Conservation (phyloP, 179 eudicot species). For the Silene coronaria region DNA sequence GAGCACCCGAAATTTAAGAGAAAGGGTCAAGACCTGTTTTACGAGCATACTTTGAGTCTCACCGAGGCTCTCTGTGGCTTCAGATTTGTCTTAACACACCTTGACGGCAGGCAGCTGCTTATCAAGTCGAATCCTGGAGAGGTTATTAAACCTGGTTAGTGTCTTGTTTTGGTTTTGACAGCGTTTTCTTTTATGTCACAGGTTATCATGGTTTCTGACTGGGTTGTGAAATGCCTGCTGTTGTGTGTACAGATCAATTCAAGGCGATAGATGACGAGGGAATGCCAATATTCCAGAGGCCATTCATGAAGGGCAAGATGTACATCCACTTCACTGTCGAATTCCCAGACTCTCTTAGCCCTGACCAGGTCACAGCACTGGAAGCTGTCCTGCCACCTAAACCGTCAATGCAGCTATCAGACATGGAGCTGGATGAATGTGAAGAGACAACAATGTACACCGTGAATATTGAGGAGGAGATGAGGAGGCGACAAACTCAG, state of each 20-base stretch:
- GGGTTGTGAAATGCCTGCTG: no score
- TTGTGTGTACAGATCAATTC: constrained; percentile 22
- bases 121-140: constrained; percentile 51
- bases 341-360: constrained; percentile 41
- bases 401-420: constrained; percentile 36
- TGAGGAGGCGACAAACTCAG: constrained; percentile 53
- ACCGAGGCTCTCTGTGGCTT: constrained; percentile 50
- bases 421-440: constrained; percentile 64
- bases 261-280: constrained; percentile 38
- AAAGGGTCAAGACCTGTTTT: constrained; percentile 45
- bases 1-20: constrained; percentile 48
- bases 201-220: no score
- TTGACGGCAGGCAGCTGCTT: constrained; percentile 42
- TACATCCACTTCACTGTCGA: constrained; percentile 55
- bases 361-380: constrained; percentile 41
- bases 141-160: constrained; percentile 47
- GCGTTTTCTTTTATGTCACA: background rate
- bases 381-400: constrained; percentile 44
- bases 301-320: constrained; percentile 56
- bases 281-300: constrained; percentile 34
- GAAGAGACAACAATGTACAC: constrained; percentile 57
- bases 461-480: constrained; percentile 65
- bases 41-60: constrained; percentile 38
- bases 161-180: background rate
- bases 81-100: constrained; percentile 42